These are phyloP conservation scores for Aspergillus sp. DNA, from an alignment of 2,329 filamentous ascomycete genomes.

Conservation along the genomic window DNA sequence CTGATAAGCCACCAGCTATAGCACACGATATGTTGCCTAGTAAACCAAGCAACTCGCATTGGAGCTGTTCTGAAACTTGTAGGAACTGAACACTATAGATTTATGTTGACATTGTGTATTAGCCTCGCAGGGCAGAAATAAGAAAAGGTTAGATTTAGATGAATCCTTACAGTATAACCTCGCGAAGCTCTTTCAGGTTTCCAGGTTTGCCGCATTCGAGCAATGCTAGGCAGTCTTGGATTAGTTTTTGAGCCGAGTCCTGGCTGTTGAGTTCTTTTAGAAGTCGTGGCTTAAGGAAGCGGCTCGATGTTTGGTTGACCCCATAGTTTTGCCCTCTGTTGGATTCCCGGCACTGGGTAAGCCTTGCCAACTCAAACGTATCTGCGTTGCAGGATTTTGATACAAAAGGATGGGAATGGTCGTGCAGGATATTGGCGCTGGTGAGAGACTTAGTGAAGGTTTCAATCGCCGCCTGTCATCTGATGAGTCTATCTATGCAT, in stretches of 20 bases:
- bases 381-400: background rate
- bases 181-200: constrained; percentile 42
- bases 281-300: constrained; percentile 34
- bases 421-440: background rate
- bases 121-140: background rate
- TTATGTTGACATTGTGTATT: background rate
- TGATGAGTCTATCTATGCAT: constrained; percentile 15
- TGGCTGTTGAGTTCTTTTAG: constrained; percentile 33
- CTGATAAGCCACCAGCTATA: constrained; percentile 47
- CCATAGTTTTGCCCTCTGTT: constrained; percentile 15
- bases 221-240: constrained; percentile 29
- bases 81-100: background rate
- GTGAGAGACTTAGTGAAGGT: constrained; percentile 11
- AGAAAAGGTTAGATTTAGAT: background rate
- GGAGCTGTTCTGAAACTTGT: constrained; percentile 43
- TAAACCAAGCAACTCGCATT: constrained; percentile 54
- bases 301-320: constrained; percentile 32
- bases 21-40: constrained; percentile 61
- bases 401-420: background rate
- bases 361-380: background rate
- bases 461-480: constrained; percentile 25
- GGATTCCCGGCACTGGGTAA: constrained; percentile 10
- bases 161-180: constrained; percentile 50
- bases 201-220: constrained; percentile 35
- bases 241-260: constrained; percentile 32